These are phyloP conservation scores for Brassica balearica DNA, from an alignment of 441 rosid genomes.

Conservation along the genomic window DNA sequence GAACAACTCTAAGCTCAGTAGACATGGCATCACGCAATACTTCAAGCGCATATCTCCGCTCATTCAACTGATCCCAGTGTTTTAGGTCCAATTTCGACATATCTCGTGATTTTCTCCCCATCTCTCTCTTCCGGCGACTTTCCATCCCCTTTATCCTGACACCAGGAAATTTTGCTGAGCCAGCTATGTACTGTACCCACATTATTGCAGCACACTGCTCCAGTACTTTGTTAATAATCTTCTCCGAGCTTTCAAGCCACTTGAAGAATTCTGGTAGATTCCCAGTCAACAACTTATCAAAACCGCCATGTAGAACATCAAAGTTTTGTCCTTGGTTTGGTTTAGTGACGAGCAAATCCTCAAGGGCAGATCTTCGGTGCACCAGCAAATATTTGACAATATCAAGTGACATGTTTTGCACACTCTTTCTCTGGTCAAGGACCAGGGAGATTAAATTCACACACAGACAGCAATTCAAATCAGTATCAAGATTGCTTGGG, in stretches of 20 bases:
- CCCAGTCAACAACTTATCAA: constrained; percentile 93
- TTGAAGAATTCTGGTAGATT: constrained; percentile 78
- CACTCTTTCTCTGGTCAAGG: constrained; percentile 79
- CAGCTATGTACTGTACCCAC: constrained; percentile 99
- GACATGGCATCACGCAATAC: constrained; percentile 98
- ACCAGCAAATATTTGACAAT: constrained; percentile 85
- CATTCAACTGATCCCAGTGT: constrained; percentile 98
- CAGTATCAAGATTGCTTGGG: constrained; percentile 96
- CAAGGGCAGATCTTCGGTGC: constrained; percentile 91
- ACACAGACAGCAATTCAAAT: constrained; percentile 95
- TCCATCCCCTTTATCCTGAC: constrained; percentile 97
- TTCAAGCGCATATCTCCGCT: constrained; percentile 97
- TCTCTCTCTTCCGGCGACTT: constrained; percentile 94
- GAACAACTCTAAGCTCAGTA: constrained; percentile 98
- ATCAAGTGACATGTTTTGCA: constrained; percentile 90
- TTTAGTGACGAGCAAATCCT: constrained; percentile 94
- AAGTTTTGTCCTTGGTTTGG: constrained; percentile 85
- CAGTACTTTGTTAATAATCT: constrained; percentile 79
- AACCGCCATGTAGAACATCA: constrained; percentile 95
- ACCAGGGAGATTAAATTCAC: constrained; percentile 92
- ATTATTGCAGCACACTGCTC: constrained; percentile 99
- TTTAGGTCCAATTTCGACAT: constrained; percentile 78
- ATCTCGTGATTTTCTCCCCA: constrained; percentile 93
- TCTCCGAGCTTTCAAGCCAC: constrained; percentile 91
- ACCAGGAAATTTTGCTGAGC: constrained; percentile 99